Conservation (phyloP, 352 stramenopile species). For the Pythium plurisporium region DNA sequence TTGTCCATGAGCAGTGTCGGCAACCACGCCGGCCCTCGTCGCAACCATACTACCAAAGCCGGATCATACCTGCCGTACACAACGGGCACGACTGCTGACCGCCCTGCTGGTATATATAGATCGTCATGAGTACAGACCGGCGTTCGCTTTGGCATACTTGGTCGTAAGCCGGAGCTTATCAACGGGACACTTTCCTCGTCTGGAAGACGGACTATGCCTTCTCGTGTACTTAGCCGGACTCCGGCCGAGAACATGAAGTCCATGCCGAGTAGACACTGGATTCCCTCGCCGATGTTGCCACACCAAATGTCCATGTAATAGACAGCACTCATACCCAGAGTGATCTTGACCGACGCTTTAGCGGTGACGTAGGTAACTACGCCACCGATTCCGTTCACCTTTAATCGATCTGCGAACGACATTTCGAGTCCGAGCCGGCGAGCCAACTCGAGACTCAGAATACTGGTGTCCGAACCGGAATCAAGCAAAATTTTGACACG, state of each 20-base stretch:
- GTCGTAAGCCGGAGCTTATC: background rate
- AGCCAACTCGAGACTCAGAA: conserved; percentile 4
- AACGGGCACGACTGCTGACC: background rate
- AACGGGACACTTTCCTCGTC: conserved; percentile 14
- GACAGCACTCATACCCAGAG: conserved; percentile 14
- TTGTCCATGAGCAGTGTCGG: too few relatives aligned
- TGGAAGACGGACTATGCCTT: conserved; percentile 7
- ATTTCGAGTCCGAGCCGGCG: background rate
- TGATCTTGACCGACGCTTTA: conserved; percentile 19
- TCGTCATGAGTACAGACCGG: background rate
- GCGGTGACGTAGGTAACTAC: conserved; percentile 15
- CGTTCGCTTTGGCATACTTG: background rate
- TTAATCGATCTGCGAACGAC: background rate
- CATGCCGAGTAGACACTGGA: conserved; percentile 27
- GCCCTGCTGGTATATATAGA: background rate
- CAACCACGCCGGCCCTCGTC: background rate
- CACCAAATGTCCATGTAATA: conserved; percentile 24
- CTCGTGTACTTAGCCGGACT: conserved; percentile 6
- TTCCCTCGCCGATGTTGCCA: conserved; percentile 21
- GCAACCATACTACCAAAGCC: background rate
- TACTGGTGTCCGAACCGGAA: background rate
- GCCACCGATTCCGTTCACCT: conserved; percentile 6
- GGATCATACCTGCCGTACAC: background rate
- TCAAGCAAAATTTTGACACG: conserved; percentile 1
- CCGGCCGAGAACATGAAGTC: conserved; percentile 27